Conservation (phyloP, 169 alveolate species). For the Plasmodium gonderi region DNA sequence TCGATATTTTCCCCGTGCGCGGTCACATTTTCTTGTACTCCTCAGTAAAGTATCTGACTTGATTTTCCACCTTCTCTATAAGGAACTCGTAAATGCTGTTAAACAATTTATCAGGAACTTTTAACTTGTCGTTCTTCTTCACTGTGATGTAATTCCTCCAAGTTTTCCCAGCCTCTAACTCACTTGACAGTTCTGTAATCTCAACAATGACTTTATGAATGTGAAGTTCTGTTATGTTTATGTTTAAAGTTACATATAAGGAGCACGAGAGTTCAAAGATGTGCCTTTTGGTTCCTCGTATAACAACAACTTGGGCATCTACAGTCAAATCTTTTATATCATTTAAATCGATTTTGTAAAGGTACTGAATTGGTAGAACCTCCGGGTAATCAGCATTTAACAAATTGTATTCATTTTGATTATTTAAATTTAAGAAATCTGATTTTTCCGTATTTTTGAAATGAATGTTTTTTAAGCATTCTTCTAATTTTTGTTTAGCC, state of each 20-base stretch:
- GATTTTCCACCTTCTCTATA: conserved; percentile 18
- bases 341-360: conserved; percentile 75
- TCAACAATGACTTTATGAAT: conserved; percentile 74
- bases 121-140: conserved; percentile 50
- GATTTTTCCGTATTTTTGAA: conserved; percentile 78
- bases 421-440: conserved; percentile 64
- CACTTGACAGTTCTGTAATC: conserved; percentile 82
- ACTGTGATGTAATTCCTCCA: conserved; percentile 79
- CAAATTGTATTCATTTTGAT: conserved; percentile 77
- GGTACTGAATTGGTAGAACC: conserved; percentile 50
- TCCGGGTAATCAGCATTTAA: conserved; percentile 64
- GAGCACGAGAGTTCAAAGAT: conserved; percentile 86
- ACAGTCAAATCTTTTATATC: conserved; percentile 83
- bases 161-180: conserved; percentile 82
- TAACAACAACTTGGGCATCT: conserved; percentile 88
- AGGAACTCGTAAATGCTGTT: conserved; percentile 16
- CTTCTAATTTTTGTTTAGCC: conserved; percentile 75
- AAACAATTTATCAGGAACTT: conserved; percentile 39
- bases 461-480: conserved; percentile 56
- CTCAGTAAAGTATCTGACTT: conserved; percentile 31
- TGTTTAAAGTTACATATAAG: conserved; percentile 50
- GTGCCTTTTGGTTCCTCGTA: conserved; percentile 88
- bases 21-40: conserved; percentile 41
- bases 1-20: background rate
- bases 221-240: conserved; percentile 29